These are phyloP conservation scores for Penicillium pulvis DNA, from an alignment of 495 filamentous ascomycete species.

Conservation along the genomic window DNA sequence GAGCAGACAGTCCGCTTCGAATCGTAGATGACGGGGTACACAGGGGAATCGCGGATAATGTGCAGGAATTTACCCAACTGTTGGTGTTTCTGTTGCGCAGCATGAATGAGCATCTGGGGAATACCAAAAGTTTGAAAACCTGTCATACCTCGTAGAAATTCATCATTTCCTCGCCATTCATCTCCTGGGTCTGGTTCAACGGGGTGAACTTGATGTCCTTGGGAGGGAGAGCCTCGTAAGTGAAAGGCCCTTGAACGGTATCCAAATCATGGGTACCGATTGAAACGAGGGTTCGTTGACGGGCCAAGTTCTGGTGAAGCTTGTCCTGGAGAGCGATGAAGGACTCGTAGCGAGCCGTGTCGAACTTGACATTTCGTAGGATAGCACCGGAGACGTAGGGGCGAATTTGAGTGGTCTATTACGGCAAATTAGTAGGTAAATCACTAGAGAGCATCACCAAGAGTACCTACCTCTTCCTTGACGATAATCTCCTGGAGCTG, in stretches of 20 bases:
- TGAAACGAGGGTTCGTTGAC: slow-evolving; percentile 87
- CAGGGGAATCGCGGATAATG: slow-evolving; percentile 89
- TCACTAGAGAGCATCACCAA: background rate
- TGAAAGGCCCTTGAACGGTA: slow-evolving; percentile 91
- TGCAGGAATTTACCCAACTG: slow-evolving; percentile 80
- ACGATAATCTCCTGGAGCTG: slow-evolving; percentile 79
- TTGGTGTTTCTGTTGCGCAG: slow-evolving; percentile 65
- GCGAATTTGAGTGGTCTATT: slow-evolving; percentile 72
- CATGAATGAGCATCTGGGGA: slow-evolving; percentile 5
- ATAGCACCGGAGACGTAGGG: slow-evolving; percentile 87
- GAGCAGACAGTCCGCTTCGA: slow-evolving; percentile 86
- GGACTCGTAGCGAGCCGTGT: slow-evolving; percentile 85
- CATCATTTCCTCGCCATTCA: slow-evolving; percentile 92
- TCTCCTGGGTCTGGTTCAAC: slow-evolving; percentile 83
- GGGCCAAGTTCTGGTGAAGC: slow-evolving; percentile 93
- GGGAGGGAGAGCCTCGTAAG: slow-evolving; percentile 90
- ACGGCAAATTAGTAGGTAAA: slow-evolving; percentile 2
- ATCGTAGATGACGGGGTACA: slow-evolving; percentile 97
- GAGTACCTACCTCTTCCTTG: slow-evolving; percentile 59
- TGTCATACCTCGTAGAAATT: slow-evolving; percentile 75
- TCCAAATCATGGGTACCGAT: slow-evolving; percentile 98
- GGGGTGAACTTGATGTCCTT: slow-evolving; percentile 89
- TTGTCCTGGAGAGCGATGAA: slow-evolving; percentile 99
- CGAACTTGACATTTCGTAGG: slow-evolving; percentile 88
- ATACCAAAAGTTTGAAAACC: slow-evolving; percentile 10